These are phyloP conservation scores for Salix arbutifolia DNA, from an alignment of 345 rosid genomes.

Conservation along the genomic window DNA sequence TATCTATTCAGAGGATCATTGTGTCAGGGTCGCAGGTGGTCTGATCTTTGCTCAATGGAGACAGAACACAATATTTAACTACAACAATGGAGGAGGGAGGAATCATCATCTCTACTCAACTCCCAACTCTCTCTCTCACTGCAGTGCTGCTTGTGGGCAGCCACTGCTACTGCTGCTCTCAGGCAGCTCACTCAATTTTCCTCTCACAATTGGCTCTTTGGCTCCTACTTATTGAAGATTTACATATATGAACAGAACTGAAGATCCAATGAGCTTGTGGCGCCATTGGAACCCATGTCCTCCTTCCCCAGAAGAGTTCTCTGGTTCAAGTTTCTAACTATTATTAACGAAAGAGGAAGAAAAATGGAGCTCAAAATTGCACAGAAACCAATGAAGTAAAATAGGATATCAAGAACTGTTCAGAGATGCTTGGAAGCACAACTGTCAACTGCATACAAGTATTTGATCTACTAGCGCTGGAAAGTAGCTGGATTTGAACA, in stretches of 20 bases:
- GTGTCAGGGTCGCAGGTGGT: too few species aligned
- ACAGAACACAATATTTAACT: too few species aligned
- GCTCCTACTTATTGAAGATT: neutral
- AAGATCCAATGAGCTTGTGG: neutral
- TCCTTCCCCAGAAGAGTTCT: neutral
- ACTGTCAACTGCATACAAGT: neutral
- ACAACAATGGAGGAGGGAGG: too few species aligned
- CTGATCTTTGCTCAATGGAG: too few species aligned
- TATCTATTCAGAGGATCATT: constrained; percentile 49
- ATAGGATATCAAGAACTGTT: neutral
- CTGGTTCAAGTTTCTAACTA: neutral
- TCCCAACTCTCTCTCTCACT: too few species aligned
- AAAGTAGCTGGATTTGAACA: neutral
- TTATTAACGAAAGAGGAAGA: neutral
- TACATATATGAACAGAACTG: neutral
- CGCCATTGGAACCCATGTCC: neutral
- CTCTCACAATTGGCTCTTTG: too few species aligned
- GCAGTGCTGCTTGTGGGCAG: too few species aligned
- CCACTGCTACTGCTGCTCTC: too few species aligned
- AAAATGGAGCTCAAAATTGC: neutral
- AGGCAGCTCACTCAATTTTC: neutral
- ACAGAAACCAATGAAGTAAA: neutral
- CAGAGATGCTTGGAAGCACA: neutral
- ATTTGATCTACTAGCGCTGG: neutral
- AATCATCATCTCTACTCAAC: too few species aligned